Conservation (phyloP, 441 rosid species). For the Omphalea diandra region DNA sequence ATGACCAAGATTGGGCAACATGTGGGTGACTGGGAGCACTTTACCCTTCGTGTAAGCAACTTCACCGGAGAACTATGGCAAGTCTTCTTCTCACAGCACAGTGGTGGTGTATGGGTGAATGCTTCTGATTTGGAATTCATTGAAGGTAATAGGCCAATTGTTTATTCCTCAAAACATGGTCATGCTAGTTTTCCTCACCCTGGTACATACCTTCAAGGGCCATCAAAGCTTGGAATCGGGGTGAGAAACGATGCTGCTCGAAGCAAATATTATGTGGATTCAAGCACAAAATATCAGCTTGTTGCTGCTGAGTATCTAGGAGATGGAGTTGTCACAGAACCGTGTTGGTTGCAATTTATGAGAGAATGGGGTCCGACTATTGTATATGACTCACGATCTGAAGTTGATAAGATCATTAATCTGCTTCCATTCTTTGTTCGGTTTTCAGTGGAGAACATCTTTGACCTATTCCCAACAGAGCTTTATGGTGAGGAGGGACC, state of each 20-base stretch:
- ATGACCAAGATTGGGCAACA: constrained; percentile 69
- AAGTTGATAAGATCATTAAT: constrained; percentile 53
- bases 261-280: constrained; percentile 53
- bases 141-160: constrained; percentile 53
- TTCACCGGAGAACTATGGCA: constrained; percentile 72
- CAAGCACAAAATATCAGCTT: constrained; percentile 55
- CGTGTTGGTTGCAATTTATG: constrained; percentile 87
- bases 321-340: constrained; percentile 50
- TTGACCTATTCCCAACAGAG: constrained; percentile 69
- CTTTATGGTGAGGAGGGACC: constrained; percentile 88
- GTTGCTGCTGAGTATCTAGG: constrained; percentile 74
- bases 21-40: constrained; percentile 91
- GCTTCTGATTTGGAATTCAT: constrained; percentile 59
- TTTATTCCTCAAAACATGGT: constrained; percentile 67
- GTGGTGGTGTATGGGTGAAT: constrained; percentile 82
- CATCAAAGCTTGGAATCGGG: constrained; percentile 63
- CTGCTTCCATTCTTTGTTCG: constrained; percentile 48
- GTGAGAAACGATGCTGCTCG: constrained; percentile 62
- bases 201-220: constrained; percentile 73
- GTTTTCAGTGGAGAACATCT: constrained; percentile 34
- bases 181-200: constrained; percentile 77
- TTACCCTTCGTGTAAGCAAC: constrained; percentile 80
- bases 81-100: constrained; percentile 81
- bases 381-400: constrained; percentile 56
- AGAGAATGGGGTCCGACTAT: constrained; percentile 89